Evolutionary conservation across 2,329 filamentous ascomycete species (phyloP).

Genomic region (Xylariaceae sp.): DNA sequence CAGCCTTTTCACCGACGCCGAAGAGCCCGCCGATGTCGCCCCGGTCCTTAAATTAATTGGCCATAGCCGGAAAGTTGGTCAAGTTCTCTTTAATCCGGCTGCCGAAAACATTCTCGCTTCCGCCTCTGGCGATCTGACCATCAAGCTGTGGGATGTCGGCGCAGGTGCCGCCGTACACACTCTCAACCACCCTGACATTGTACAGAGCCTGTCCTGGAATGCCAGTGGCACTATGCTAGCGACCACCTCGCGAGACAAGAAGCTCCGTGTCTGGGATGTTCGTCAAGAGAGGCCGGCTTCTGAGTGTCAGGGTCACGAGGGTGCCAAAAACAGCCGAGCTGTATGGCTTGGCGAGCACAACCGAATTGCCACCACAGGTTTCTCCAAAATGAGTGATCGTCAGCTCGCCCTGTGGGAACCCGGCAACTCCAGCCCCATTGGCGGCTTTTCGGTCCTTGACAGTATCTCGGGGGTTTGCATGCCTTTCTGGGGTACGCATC

Average conservation of each 20-base stretch:
- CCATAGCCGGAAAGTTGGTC: constrained; percentile 93
- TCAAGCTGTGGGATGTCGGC: constrained; percentile 94
- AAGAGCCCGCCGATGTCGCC: constrained; percentile 76
- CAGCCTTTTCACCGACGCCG: constrained; percentile 76
- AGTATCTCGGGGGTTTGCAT: constrained; percentile 97
- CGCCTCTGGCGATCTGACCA: constrained; percentile 87
- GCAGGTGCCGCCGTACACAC: constrained; percentile 70
- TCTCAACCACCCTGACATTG: constrained; percentile 84
- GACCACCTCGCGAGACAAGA: constrained; percentile 97
- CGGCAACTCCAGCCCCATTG: constrained; percentile 78
- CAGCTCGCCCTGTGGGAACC: constrained; percentile 96
- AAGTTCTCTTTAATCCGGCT: constrained; percentile 95
- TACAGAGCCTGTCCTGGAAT: constrained; percentile 95
- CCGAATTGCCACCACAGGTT: constrained; percentile 91
- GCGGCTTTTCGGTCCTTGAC: constrained; percentile 85
- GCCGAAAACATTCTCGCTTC: constrained; percentile 95
- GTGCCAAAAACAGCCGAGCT: constrained; percentile 94
- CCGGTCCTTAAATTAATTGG: constrained; percentile 80
- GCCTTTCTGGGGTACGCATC: constrained; percentile 82
- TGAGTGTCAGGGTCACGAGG: constrained; percentile 79
- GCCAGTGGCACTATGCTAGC: constrained; percentile 80
- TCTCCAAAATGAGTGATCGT: constrained; percentile 97
- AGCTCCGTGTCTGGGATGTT: constrained; percentile 94
- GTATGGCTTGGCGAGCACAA: constrained; percentile 98
- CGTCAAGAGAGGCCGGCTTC: constrained; percentile 85